Evolutionary conservation across 768 basidiomycete species (phyloP).

Genomic region (Lactarius akahatsu): DNA sequence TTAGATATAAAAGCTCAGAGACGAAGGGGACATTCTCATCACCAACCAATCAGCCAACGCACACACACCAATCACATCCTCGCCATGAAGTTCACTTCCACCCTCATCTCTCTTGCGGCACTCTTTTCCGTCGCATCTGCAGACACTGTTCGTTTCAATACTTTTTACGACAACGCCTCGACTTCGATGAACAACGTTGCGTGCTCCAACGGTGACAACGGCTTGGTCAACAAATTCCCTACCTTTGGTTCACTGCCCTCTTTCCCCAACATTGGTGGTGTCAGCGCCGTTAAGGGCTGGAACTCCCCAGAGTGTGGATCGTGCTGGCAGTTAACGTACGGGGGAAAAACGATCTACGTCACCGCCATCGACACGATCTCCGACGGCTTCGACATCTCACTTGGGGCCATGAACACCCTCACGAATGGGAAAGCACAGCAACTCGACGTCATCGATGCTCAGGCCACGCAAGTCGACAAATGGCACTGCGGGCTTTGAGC

Average conservation of each 20-base stretch:
- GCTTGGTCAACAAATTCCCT: slow-evolving; percentile 26
- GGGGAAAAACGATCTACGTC: slow-evolving; percentile 26
- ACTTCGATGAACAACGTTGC: slow-evolving; percentile 23
- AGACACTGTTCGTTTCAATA: slow-evolving; percentile 7
- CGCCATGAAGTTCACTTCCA: neutral
- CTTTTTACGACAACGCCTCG: slow-evolving; percentile 17
- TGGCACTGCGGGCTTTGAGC: neutral
- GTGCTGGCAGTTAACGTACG: slow-evolving; percentile 33
- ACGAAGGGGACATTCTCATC: neutral
- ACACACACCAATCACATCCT: neutral
- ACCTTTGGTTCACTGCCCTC: slow-evolving; percentile 26
- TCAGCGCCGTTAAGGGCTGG: slow-evolving; percentile 35
- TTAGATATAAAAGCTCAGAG: neutral
- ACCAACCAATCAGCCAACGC: neutral
- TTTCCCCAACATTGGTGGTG: slow-evolving; percentile 31
- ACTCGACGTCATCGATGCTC: slow-evolving; percentile 3
- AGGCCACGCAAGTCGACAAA: neutral
- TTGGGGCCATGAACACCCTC: slow-evolving; percentile 52
- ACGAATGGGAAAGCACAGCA: slow-evolving; percentile 35
- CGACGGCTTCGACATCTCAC: slow-evolving; percentile 48
- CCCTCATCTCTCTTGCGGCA: neutral
- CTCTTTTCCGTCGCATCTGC: slow-evolving; percentile 1
- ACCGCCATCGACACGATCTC: slow-evolving; percentile 35
- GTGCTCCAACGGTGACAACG: slow-evolving; percentile 32
- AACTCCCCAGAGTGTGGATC: slow-evolving; percentile 30